Percentiles rank a stretch among this genome's conserved stretches.
Evolutionary conservation across 495 filamentous ascomycete species (phyloP).

Genomic region (Penicillium coprophilum): DNA sequence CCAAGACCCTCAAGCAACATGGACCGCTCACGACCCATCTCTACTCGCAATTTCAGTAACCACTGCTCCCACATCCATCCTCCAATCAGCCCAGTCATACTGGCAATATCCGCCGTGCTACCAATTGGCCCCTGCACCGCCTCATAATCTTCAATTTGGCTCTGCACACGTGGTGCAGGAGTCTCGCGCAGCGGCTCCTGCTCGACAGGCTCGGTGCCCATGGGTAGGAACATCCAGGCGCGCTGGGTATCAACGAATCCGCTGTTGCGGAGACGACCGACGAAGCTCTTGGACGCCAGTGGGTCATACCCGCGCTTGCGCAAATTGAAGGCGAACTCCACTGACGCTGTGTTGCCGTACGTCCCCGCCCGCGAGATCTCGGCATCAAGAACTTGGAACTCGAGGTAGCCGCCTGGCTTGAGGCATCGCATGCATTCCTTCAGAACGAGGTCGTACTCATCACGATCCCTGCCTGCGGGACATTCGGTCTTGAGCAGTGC

Average conservation of each 20-base stretch:
- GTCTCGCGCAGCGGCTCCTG: slow-evolving; percentile 47
- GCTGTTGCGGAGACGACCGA: slow-evolving; percentile 67
- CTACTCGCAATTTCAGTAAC: slow-evolving; percentile 81
- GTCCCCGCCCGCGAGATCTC: slow-evolving; percentile 83
- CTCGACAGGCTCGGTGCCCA: slow-evolving; percentile 63
- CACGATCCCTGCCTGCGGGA: slow-evolving; percentile 52
- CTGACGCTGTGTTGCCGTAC: slow-evolving; percentile 71
- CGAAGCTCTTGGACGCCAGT: slow-evolving; percentile 72
- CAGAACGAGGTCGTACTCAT: slow-evolving; percentile 88
- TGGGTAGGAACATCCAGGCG: slow-evolving; percentile 86
- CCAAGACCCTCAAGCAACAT: slow-evolving; percentile 74
- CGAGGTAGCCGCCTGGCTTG: slow-evolving; percentile 88
- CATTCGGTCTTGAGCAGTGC: slow-evolving; percentile 68
- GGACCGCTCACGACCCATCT: slow-evolving; percentile 69
- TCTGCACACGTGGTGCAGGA: slow-evolving; percentile 54
- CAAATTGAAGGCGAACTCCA: slow-evolving; percentile 87
- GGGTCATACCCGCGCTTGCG: slow-evolving; percentile 87
- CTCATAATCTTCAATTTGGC: slow-evolving; percentile 48
- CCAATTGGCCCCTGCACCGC: slow-evolving; percentile 70
- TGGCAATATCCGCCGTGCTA: slow-evolving; percentile 69
- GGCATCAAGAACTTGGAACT: slow-evolving; percentile 85
- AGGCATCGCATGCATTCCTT: slow-evolving; percentile 84
- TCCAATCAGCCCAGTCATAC: slow-evolving; percentile 76
- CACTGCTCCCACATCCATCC: slow-evolving; percentile 96
- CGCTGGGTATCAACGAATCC: slow-evolving; percentile 80